Conservation (phyloP, 495 filamentous ascomycete species). For the Lophiotrema nucula region DNA sequence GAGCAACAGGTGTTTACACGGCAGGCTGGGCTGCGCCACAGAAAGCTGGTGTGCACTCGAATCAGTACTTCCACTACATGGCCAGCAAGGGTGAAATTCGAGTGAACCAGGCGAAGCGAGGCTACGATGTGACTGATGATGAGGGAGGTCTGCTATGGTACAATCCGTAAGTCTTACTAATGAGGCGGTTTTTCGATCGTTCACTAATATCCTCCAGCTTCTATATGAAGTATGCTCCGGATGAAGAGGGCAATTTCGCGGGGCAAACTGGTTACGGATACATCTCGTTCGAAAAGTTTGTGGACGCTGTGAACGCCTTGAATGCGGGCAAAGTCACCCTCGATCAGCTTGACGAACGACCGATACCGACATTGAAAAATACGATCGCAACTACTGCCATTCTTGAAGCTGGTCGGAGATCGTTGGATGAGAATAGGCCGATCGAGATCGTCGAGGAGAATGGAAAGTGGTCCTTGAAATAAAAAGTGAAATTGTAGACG, state of each 20-base stretch:
- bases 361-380: constrained; percentile 80
- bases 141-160: constrained; percentile 71
- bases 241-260: constrained; percentile 90
- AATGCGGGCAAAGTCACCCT: constrained; percentile 70
- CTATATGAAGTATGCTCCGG: constrained; percentile 95
- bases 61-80: constrained; percentile 96
- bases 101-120: constrained; percentile 89
- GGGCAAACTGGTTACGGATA: constrained; percentile 93
- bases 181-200: background rate
- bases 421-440: constrained; percentile 74
- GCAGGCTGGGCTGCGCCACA: constrained; percentile 93
- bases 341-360: constrained; percentile 72
- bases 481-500: too few species aligned
- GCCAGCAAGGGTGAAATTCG: constrained; percentile 79
- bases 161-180: constrained; percentile 60
- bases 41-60: constrained; percentile 85
- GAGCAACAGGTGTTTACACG: constrained; percentile 88
- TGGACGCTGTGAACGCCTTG: constrained; percentile 77
- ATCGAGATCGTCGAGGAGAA: constrained; percentile 67
- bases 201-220: constrained; percentile 51
- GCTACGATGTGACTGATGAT: constrained; percentile 91
- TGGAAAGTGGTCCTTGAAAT: constrained; percentile 70
- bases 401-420: constrained; percentile 77
- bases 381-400: constrained; percentile 91
- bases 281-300: constrained; percentile 92